Conservation (phyloP, 2,329 filamentous ascomycete species). For the Ilyonectria mors-panacis region DNA sequence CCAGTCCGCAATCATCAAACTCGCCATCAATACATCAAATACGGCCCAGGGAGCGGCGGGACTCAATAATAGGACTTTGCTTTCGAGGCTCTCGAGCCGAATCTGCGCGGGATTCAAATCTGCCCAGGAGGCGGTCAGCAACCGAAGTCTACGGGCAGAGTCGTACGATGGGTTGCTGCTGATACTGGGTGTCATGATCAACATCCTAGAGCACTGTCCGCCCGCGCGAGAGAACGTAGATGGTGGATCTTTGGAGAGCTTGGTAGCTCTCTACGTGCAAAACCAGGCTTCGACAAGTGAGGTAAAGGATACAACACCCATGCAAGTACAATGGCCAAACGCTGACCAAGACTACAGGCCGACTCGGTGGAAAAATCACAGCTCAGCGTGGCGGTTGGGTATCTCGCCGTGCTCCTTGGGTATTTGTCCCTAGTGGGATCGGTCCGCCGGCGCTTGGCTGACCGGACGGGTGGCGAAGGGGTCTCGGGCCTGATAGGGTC, state of each 20-base stretch:
- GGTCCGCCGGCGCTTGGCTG: conserved; percentile 60
- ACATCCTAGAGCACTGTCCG: conserved; percentile 85
- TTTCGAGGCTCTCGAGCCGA: conserved; percentile 62
- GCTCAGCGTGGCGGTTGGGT: conserved; percentile 87
- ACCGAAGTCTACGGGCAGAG: conserved; percentile 63
- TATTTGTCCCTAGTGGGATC: conserved; percentile 77
- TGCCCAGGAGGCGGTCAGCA: conserved; percentile 63
- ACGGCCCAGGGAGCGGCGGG: conserved; percentile 80
- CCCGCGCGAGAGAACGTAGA: conserved; percentile 65
- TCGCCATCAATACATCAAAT: conserved; percentile 90
- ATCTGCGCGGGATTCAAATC: conserved; percentile 67
- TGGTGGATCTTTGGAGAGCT: conserved; percentile 65
- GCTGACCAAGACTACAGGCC: conserved; percentile 61
- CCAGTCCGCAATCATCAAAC: conserved; percentile 58
- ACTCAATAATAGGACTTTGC: conserved; percentile 74
- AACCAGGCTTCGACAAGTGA: conserved; percentile 76
- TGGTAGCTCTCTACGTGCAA: conserved; percentile 78
- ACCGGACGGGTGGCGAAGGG: conserved; percentile 60
- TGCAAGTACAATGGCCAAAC: neutral
- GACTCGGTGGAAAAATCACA: conserved; percentile 82
- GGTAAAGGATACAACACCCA: conserved; percentile 65
- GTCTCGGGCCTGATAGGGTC: conserved; percentile 64
- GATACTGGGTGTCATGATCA: conserved; percentile 86
- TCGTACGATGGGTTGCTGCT: conserved; percentile 81
- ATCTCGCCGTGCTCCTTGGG: conserved; percentile 86